Evolutionary conservation across 2,329 filamentous ascomycete genomes (phyloP).

Genomic region (Aspergillus pseudonomiae): DNA sequence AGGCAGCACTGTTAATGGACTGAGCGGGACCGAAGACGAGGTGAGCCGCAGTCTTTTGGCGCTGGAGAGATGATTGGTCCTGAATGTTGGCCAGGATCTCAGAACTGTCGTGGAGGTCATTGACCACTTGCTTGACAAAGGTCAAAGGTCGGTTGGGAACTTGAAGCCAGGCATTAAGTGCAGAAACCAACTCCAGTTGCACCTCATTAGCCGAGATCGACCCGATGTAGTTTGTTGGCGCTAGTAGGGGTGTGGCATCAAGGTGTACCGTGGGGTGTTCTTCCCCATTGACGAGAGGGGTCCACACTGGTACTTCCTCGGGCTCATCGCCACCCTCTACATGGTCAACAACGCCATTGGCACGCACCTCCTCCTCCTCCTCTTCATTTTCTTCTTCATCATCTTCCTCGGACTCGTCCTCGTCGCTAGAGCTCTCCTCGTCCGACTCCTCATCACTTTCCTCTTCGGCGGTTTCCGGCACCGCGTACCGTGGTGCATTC

Average conservation of each 20-base stretch:
- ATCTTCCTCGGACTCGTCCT: not conserved
- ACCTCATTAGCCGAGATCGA: constrained; percentile 32
- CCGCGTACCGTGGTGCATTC: constrained; percentile 12
- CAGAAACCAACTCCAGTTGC: constrained; percentile 26
- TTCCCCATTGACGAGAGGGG: constrained; percentile 10
- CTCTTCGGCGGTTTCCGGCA: constrained; percentile 6
- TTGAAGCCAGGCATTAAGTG: constrained; percentile 34
- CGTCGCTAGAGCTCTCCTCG: constrained; percentile 3
- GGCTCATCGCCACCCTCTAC: not conserved
- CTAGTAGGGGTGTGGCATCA: constrained; percentile 12
- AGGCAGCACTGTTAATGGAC: constrained; percentile 43
- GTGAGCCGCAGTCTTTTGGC: constrained; percentile 41
- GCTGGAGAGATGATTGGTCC: constrained; percentile 38
- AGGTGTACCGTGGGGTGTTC: constrained; percentile 6
- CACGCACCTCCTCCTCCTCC: not conserved
- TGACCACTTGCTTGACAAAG: constrained; percentile 29
- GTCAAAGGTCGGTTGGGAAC: constrained; percentile 22
- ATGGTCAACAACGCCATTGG: not conserved
- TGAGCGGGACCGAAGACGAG: constrained; percentile 40
- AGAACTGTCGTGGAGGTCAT: constrained; percentile 35
- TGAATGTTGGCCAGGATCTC: constrained; percentile 44
- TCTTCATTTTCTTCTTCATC: constrained; percentile 8
- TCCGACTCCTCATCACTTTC: constrained; percentile 8
- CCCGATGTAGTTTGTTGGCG: constrained; percentile 28
- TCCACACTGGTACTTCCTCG: constrained; percentile 4